Evolutionary conservation across 345 rosid genomes (phyloP), one percentile per base, ranked within the genome.

Genomic region (Melastoma malabathricum): DNA sequence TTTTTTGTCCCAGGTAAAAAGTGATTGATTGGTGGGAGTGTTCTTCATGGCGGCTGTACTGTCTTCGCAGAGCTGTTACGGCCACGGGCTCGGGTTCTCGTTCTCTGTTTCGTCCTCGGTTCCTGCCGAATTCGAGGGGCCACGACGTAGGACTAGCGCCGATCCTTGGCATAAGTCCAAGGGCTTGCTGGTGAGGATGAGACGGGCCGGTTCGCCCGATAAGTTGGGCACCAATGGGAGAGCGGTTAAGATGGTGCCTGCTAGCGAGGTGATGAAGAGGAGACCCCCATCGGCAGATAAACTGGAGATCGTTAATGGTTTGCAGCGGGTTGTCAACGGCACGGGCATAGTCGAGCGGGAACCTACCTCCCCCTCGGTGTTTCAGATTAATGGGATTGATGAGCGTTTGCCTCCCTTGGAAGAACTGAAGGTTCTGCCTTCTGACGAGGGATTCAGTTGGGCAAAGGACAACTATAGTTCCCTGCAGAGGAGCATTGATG

Each of bases 391-490:
- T 48, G 73, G 60, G 55, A 68, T 47, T 18, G 54, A 72, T 1
- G 51, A 54, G 43, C 68, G 70, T 58, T 75, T 83, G 69, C 89
- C 96, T 29, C 83, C 78, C 0, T 25, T 72, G 31, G 95, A 84
- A 52, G 92, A 64, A 50, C 72, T 73, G 47, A 77, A 74, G 51
- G 81, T 77, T 74, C 76, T 90, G 58, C 89, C 89, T 51, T 72
- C 96, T 2, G 98, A 90, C 68, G 96, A 90, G 76, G 79, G 76
- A 47, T 90, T 86, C 72, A 84, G 93, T 70, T 90, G 98, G 98
- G 96, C 96, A 19, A 71, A 75, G 64, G 93, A 86, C 72, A 90
- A 90, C 41, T 90, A 90, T 47, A 90, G 63, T 60, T 67, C 77
- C 15, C 50, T 60, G 59, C 96, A 82, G 57, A 82, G 98, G 61